phyloP scores from a whole-genome alignment of 2,329 filamentous ascomycete species.

The Lojkania enalia region DNA sequence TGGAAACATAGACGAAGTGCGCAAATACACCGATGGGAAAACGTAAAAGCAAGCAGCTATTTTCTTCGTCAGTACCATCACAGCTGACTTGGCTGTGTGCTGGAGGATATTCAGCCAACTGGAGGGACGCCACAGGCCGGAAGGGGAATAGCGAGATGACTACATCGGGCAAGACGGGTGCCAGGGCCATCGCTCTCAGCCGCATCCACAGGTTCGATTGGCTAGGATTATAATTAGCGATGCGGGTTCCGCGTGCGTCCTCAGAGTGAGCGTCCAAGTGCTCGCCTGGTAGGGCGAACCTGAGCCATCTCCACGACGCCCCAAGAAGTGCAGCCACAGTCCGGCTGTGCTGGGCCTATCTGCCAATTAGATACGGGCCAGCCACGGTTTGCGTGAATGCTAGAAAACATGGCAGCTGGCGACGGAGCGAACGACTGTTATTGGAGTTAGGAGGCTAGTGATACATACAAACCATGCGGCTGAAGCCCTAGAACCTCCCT shows the following conservation, averaged over 20 bases:
- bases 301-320: slow-evolving; percentile 29
- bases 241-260: slow-evolving; percentile 36
- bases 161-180: slow-evolving; percentile 32
- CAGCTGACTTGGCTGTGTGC: slow-evolving; percentile 37
- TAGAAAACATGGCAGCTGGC: slow-evolving; percentile 36
- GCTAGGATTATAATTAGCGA: slow-evolving; percentile 34
- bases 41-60: slow-evolving; percentile 32
- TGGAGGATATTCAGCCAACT: slow-evolving; percentile 35
- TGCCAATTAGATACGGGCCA: neutral
- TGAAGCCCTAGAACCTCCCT: slow-evolving; percentile 25
- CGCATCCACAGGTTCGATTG: slow-evolving; percentile 30
- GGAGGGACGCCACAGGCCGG: slow-evolving; percentile 28
- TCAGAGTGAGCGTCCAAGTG: slow-evolving; percentile 29
- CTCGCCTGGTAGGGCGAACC: slow-evolving; percentile 25
- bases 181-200: slow-evolving; percentile 23
- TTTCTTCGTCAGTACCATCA: slow-evolving; percentile 29
- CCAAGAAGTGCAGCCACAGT: slow-evolving; percentile 39
- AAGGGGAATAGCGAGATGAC: slow-evolving; percentile 25
- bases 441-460: slow-evolving; percentile 31
- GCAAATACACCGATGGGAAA: slow-evolving; percentile 18
- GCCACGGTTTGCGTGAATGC: neutral
- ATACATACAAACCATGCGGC: slow-evolving; percentile 40
- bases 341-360: slow-evolving; percentile 37
- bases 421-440: slow-evolving; percentile 33
- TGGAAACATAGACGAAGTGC: slow-evolving; percentile 24